Base-by-base conservation (phyloP, 345 rosid species). In the Sisymbrium irio region DNA sequence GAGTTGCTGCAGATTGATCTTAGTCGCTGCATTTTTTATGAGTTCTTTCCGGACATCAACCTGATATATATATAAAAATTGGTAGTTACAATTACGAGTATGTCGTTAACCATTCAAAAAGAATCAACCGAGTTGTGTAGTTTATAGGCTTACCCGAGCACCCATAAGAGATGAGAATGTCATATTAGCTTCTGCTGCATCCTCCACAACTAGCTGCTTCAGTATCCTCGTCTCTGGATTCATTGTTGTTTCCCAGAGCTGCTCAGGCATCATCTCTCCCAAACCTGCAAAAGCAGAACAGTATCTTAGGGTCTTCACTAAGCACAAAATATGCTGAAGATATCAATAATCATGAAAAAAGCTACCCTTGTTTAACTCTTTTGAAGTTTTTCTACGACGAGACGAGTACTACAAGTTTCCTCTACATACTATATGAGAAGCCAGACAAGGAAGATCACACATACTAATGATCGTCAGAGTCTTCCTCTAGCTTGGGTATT, bases 231-330 rank as follows among this genome's bases (percentile, higher is more conserved):
- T 82, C 35, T 90, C 88, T 20, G 97, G 97, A 85, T 92, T 85
- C 97, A 96, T 71, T 3, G 98, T 96, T 64, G 99, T 96, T 78
- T 92, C 98, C 98, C 99, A 96, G 9, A 96, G 86, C 81, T 96
- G 99, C 13, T 14, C 40, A 65, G 99, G 98, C 99, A 96, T 92
- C 99, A 96, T 96, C 84, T 96, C 98, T 81, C 99, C 98, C 83
- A 92, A 82, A 15, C 98, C 99, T 96, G 78, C 74, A 67, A 42
- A 46, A 57, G 14, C 22, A 41, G 9, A 46, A 6, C 42, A 32
- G 17, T 40, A 17, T 54, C 39, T 14, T 39, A 6, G 62, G 28
- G 51, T 6, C 7, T 30, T 30, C 33, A 4, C 5, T 4, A 30
- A 30, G 33, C 33, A 30, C 33, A 30, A 4, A 30, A 17, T 17